phyloP scores from a whole-genome alignment of 768 basidiomycete species.

The Kockovaella imperatae region DNA sequence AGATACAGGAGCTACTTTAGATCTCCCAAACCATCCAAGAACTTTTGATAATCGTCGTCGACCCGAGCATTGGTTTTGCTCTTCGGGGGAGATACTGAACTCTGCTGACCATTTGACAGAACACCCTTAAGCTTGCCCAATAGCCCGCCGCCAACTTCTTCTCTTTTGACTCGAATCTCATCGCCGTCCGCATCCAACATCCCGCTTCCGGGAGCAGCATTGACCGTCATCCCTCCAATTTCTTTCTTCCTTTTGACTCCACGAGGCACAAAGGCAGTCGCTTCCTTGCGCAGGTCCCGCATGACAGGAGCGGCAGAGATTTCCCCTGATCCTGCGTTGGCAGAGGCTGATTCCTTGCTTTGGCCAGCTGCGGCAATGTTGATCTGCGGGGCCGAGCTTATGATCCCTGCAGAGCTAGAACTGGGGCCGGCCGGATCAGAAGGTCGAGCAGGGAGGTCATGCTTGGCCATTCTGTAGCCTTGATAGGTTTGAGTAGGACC shows the following conservation, averaged over 20 bases:
- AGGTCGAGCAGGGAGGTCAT: constrained; percentile 32
- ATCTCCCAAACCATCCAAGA: constrained; percentile 38
- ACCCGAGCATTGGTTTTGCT: constrained; percentile 5
- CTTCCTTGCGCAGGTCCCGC: constrained; percentile 90
- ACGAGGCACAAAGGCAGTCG: constrained; percentile 80
- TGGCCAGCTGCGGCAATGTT: constrained; percentile 42
- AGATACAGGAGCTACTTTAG: constrained; percentile 7
- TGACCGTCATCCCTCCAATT: constrained; percentile 11
- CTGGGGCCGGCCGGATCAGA: constrained; percentile 41
- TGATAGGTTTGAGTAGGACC: constrained; percentile 72
- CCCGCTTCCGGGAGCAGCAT: constrained; percentile 34
- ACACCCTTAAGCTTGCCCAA: constrained; percentile 39
- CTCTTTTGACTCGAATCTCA: constrained; percentile 8
- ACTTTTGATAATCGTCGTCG: constrained; percentile 42
- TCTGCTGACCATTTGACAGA: constrained; percentile 16
- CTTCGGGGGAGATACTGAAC: neutral
- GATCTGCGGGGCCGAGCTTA: constrained; percentile 20
- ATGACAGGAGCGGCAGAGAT: constrained; percentile 79
- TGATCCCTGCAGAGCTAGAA: constrained; percentile 26
- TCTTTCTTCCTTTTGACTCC: constrained; percentile 67
- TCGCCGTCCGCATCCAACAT: constrained; percentile 30
- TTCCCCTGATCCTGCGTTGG: constrained; percentile 38
- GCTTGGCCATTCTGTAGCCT: constrained; percentile 55
- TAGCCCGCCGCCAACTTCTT: constrained; percentile 19
- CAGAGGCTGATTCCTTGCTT: constrained; percentile 48